Conservation (phyloP, 441 rosid genomes). For the Eutrema salsugineum region DNA sequence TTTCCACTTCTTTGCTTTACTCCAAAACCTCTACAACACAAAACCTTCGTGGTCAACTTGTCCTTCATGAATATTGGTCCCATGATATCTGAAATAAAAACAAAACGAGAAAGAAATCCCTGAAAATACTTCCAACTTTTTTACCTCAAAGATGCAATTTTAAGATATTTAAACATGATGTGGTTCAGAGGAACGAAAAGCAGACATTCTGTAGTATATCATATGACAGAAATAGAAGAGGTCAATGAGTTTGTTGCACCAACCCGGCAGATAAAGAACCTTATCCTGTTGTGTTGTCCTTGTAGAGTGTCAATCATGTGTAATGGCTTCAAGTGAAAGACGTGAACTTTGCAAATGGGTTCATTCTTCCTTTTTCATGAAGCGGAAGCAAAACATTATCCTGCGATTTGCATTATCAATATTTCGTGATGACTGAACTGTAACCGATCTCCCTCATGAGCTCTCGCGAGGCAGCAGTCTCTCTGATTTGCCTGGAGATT, state of each 20-base stretch:
- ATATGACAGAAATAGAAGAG: constrained; percentile 1
- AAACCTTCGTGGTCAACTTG: constrained; percentile 34
- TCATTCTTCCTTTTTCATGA: constrained; percentile 24
- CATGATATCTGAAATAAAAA: constrained; percentile 16
- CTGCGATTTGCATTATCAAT: background rate
- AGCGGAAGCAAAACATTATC: constrained; percentile 17
- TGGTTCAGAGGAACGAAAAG: background rate
- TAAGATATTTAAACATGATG: background rate
- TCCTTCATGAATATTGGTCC: constrained; percentile 34
- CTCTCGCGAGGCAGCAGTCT: constrained; percentile 48
- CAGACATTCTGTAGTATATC: background rate
- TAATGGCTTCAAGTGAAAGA: constrained; percentile 41
- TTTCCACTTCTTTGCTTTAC: constrained; percentile 78
- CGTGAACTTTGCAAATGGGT: constrained; percentile 9
- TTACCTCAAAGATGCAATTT: constrained; percentile 15
- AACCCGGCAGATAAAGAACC: constrained; percentile 30
- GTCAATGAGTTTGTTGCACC: constrained; percentile 38
- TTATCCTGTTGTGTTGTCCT: constrained; percentile 20
- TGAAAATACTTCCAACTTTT: background rate
- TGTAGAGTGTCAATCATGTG: constrained; percentile 30
- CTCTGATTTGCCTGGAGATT: constrained; percentile 46
- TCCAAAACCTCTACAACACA: constrained; percentile 50
- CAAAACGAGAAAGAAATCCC: constrained; percentile 3
- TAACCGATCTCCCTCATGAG: constrained; percentile 50
- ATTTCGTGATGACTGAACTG: constrained; percentile 46